These are phyloP conservation scores for Kwoniella sp. DNA, from an alignment of 768 basidiomycete species.

Conservation along the genomic window DNA sequence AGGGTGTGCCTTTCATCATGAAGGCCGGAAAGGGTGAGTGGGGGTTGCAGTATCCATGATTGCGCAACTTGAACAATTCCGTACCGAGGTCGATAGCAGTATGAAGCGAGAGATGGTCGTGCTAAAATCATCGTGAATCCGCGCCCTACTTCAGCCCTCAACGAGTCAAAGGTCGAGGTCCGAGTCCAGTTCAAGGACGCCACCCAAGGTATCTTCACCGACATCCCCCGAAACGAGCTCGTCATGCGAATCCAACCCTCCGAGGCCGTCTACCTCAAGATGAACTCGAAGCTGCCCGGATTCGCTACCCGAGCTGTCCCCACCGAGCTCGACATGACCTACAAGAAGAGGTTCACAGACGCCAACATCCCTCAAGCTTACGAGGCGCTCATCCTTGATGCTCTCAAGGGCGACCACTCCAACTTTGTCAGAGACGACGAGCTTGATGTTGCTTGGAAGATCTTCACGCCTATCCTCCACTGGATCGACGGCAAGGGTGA, in stretches of 20 bases:
- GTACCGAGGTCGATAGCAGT: not conserved
- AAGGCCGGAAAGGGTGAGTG: slow-evolving; percentile 92
- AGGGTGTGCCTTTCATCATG: slow-evolving; percentile 96
- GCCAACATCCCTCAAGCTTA: slow-evolving; percentile 94
- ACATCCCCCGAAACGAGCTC: slow-evolving; percentile 94
- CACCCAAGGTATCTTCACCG: slow-evolving; percentile 92
- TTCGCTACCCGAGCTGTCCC: slow-evolving; percentile 86
- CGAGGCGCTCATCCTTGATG: slow-evolving; percentile 89
- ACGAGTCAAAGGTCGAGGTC: slow-evolving; percentile 98
- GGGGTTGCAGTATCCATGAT: too few species aligned
- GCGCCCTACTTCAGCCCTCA: slow-evolving; percentile 66
- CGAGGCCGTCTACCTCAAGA: slow-evolving; percentile 94
- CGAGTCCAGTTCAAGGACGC: slow-evolving; percentile 98
- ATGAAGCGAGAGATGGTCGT: too few species aligned
- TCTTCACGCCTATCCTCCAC: slow-evolving; percentile 69
- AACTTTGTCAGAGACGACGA: slow-evolving; percentile 99
- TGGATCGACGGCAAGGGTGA: slow-evolving; percentile 80
- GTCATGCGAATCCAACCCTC: slow-evolving; percentile 96
- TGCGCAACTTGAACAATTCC: too few species aligned
- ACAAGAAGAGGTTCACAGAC: slow-evolving; percentile 91
- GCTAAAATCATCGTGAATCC: slow-evolving; percentile 6
- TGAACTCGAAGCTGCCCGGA: slow-evolving; percentile 93
- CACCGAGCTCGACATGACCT: slow-evolving; percentile 97
- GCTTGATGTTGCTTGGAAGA: slow-evolving; percentile 95
- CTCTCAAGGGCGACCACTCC: slow-evolving; percentile 95